Base-by-base conservation (phyloP, 208 protist genomes). In the Leishmania amazonensis region DNA sequence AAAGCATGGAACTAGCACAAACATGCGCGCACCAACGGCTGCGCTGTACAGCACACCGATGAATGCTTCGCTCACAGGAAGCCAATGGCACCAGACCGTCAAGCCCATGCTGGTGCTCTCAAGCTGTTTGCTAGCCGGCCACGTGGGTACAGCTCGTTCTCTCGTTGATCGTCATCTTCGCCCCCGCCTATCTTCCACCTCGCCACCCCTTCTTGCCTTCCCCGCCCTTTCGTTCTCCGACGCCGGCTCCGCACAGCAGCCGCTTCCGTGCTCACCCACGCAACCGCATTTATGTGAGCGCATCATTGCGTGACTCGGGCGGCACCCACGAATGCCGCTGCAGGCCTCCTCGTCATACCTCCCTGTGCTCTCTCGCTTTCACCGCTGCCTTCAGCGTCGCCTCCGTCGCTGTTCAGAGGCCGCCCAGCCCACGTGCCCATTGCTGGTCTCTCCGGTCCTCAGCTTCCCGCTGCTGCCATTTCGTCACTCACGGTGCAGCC, bases 401-500 rank as follows among this genome's bases (percentile, higher is more conserved):
- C 57, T 62, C 7, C 57, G 13, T 62, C 24, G 28, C 57, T 24
- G 31, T 62, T 15, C 3, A 31, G 24, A 31, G 57, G 0, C 24
- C 1, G 13, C 57, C 24, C 57, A 62, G 57, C 57, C 24, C 57
- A 62, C 57, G 24, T 31, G 31, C 8, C 7, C 57, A 24, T 24
- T 15, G n/a, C 28, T 62, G 24, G 6, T 62, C 57, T 62, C 24
- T 62, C 17, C 0, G 24, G 24, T 62, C 24, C 57, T 62, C 57
- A 31, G 7, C 21, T 7, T 58, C 19, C 53, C 21, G 53, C 13
- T 62, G 24, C 57, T 62, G 57, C 28, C 57, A 75, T 89, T 49
- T 3, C 81, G 1, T 3, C 76, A 2, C 72, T 85, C 73, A 85
- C 85, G 78, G 54, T 81, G 42, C 80, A 81, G 70, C 73, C 83